Evolutionary conservation across 2,329 filamentous ascomycete genomes (phyloP), one percentile per base, ranked within the genome.

Genomic region (Epichloe hybrida): DNA sequence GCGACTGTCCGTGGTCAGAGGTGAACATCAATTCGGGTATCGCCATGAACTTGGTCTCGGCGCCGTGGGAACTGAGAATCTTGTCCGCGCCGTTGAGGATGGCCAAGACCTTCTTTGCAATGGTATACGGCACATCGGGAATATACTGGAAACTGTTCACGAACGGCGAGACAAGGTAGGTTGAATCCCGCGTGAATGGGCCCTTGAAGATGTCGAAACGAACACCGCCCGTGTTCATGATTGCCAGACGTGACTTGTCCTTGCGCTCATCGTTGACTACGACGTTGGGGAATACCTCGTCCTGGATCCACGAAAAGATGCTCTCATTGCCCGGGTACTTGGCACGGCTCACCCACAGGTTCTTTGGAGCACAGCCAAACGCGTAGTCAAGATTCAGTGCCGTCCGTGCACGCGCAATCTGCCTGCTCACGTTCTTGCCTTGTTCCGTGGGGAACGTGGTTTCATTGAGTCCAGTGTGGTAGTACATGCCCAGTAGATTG

Each of bases 151-250:
- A 85, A 1, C 77, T 79, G 65, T 84, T 95, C 2, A 80, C 81
- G 64, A 98, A 98, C 0, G 93, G 93, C 8, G 86, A 94, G 27
- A 97, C 76, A 39, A 91, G 83, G 62, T 81, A 97, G 0, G 86
- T 88, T 4, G 83, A 84, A 64, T 98, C 93, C 39, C 81, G 80
- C 0, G 93, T 97, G 62, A 97, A 97, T 0, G 83, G 73, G 0
- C 93, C 93, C 64, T 91, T 81, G 74, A 96, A 95, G 54, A 98
- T 86, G 65, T 98, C 93, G 66, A 97, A 98, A 43, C 93, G 86
- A 57, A 98, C 81, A 3, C 86, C 87, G 27, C 93, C 93, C 0
- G 88, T 95, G 67, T 98, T 98, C 51, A 86, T 74, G 48, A 97
- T 79, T 34, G 84, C 81, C 11, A 97, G 69, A 6, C 80, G 77